Percentiles rank a stretch among this genome's conserved stretches.
Evolutionary conservation across 228 moss, liverwort and hornwort species (phyloP).

Genomic region (Sphagnum fallax): DNA sequence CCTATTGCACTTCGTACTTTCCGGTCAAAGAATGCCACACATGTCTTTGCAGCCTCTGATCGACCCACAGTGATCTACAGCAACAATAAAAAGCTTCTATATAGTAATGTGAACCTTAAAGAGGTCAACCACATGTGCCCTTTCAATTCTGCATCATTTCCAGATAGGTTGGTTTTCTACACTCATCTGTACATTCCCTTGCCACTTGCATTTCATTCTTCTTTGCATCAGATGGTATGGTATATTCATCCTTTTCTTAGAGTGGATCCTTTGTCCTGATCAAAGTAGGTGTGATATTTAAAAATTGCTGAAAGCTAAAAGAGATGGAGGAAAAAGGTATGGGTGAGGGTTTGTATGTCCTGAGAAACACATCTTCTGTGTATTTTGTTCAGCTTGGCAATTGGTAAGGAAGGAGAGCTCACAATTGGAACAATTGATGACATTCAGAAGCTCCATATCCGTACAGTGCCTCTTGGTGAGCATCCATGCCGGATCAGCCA

Average conservation of each 20-base stretch:
- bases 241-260: no score
- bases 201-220: no score
- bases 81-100: conserved; percentile 93
- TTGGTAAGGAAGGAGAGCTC: conserved; percentile 97
- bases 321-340: no score
- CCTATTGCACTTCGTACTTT: conserved; percentile 94
- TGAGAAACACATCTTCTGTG: no score
- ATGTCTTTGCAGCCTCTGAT: conserved; percentile 98
- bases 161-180: conserved; percentile 58
- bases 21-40: conserved; percentile 93
- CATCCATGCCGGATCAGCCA: conserved; percentile 92
- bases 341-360: no score
- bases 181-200: no score
- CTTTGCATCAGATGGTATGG: no score
- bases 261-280: no score
- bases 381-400: conserved; percentile 68
- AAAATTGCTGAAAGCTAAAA: no score
- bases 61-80: conserved; percentile 98
- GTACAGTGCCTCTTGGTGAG: conserved; percentile 86
- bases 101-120: conserved; percentile 96
- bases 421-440: conserved; percentile 97
- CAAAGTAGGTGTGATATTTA: no score
- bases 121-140: conserved; percentile 99
- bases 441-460: conserved; percentile 96
- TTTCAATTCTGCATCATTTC: conserved; percentile 98